Evolutionary conservation across 768 basidiomycete genomes (phyloP).

Genomic region (Suillus plorans): DNA sequence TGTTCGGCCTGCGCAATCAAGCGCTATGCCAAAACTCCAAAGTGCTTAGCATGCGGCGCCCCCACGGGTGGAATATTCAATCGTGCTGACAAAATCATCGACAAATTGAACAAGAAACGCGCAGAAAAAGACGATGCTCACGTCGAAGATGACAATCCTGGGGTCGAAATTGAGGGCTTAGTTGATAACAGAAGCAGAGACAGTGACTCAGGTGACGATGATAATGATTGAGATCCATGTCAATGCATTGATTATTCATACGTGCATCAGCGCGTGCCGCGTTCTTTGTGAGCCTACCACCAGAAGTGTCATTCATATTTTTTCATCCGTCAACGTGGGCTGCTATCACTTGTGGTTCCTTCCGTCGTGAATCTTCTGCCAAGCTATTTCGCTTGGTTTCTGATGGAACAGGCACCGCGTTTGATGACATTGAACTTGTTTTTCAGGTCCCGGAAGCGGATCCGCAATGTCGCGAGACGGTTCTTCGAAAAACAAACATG

Average conservation of each 20-base stretch:
- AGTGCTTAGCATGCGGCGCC: constrained; percentile 92
- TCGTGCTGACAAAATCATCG: constrained; percentile 88
- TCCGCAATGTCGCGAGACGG: neutral
- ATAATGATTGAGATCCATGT: constrained; percentile 13
- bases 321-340: neutral
- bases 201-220: constrained; percentile 27
- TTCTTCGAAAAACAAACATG: neutral
- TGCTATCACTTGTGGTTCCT: neutral
- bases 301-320: neutral
- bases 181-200: constrained; percentile 21
- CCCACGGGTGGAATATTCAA: constrained; percentile 97
- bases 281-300: neutral
- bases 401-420: neutral
- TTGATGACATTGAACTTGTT: neutral
- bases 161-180: constrained; percentile 67
- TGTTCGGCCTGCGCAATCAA: constrained; percentile 95
- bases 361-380: neutral
- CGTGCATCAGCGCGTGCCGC: neutral
- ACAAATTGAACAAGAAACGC: constrained; percentile 77
- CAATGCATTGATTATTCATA: neutral
- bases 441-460: neutral
- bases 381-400: neutral
- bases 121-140: constrained; percentile 50
- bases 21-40: constrained; percentile 90
- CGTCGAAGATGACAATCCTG: constrained; percentile 46